Percentiles rank a stretch among this genome's conserved stretches.
Conservation (phyloP, 345 rosid genomes). For the Aethionema arabicum region DNA sequence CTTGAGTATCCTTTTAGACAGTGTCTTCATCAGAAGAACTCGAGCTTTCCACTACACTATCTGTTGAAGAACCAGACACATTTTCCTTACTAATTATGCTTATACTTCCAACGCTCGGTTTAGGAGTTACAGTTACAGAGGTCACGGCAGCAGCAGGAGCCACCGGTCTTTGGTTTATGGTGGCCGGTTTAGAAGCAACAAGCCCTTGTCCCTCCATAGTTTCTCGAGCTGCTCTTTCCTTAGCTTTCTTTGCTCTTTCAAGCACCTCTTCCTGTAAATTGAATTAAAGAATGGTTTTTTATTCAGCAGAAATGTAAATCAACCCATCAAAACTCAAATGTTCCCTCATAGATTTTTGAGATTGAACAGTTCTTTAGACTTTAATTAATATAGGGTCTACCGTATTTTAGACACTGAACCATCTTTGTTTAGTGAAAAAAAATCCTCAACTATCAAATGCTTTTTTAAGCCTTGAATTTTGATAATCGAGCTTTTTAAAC, state of each 20-base stretch:
- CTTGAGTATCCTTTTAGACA: constrained; percentile 3
- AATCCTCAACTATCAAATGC: no score
- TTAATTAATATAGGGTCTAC: no score
- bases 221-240: constrained; percentile 79
- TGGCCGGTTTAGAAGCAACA: constrained; percentile 33
- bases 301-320: no score
- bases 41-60: constrained; percentile 9
- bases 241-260: constrained; percentile 76
- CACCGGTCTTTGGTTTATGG: constrained; percentile 13
- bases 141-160: constrained; percentile 3
- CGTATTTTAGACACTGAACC: no score
- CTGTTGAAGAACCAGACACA: constrained; percentile 2
- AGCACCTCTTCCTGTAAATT: constrained; percentile 88
- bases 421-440: no score
- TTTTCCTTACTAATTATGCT: constrained; percentile 9
- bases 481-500: no score
- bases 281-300: no score
- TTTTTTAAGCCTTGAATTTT: no score
- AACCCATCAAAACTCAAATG: no score
- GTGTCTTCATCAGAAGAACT: constrained; percentile 30
- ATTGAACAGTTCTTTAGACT: no score
- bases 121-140: constrained; percentile 21
- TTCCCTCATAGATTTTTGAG: no score
- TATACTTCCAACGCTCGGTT: constrained; percentile 11
- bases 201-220: constrained; percentile 55